Evolutionary conservation across 2,329 filamentous ascomycete species (phyloP), one percentile per base, ranked within the genome.

Genomic region (Sclerotinia nivalis): DNA sequence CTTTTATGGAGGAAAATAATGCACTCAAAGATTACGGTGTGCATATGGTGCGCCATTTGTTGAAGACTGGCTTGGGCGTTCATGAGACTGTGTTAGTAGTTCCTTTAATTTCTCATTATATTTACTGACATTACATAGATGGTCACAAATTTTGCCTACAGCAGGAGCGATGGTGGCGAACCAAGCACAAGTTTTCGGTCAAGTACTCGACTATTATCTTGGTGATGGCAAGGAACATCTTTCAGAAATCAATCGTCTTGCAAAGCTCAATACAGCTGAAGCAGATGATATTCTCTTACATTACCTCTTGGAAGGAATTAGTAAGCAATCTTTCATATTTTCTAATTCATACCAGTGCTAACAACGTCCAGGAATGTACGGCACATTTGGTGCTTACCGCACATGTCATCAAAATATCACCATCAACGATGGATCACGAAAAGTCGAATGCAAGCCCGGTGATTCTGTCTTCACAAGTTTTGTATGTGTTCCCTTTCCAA

Each of bases 141-240:
- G 73, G 87, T 86, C 86, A 93, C 71, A 84, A 76, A 85, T 94
- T 52, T 75, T 94, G 55, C 90, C 91, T 0, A 88, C 88, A 0
- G 87, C 88, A 0, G 85, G 85, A 3, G 87, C 88, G 1, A 86
- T 90, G 78, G 88, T 92, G 12, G 88, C 91, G 0, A 91, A 88
- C 74, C 89, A 93, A 76, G 88, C 86, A 1, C 87, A 91, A 76
- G 84, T 90, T 74, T 92, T 93, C 76, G 88, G 89, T 2, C 89
- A 91, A 80, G 84, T 89, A 1, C 83, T 93, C 25, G 90, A 93
- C 77, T 92, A 86, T 80, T 93, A 91, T 77, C 83, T 93, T 12
- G 85, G 86, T 0, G 81, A 84, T 3, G 79, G 85, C 40, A 85
- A 87, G 74, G 80, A 83, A 69, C 82, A 92, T 75, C 79, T 90